A percentile compares a stretch with the other conserved stretches of the same genome.
phyloP scores from a whole-genome alignment of 129 eudicot species.

The Kitagawia praeruptora region DNA sequence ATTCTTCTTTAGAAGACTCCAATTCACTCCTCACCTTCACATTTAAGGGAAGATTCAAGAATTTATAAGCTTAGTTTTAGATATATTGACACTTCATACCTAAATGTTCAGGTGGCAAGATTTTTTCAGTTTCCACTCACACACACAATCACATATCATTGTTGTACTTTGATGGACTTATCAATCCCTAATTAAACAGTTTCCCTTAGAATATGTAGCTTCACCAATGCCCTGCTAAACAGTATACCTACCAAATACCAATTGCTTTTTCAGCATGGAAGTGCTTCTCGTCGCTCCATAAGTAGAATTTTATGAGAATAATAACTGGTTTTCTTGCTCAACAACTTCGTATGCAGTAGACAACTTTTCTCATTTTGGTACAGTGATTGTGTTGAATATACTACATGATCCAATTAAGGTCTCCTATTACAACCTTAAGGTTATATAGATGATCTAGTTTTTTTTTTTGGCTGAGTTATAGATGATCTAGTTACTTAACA shows the following conservation, averaged over 20 bases:
- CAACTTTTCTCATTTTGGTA: not conserved
- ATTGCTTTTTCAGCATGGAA: not conserved
- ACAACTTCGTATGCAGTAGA: not conserved
- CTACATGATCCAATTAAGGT: too few relatives aligned
- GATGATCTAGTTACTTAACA: too few relatives aligned
- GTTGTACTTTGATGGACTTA: not conserved
- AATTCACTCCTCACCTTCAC: constrained; percentile 48
- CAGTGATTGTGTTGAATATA: too few relatives aligned
- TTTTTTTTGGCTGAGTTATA: too few relatives aligned
- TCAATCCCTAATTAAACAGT: not conserved
- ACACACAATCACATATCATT: not conserved
- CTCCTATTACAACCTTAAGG: too few relatives aligned
- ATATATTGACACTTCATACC: not conserved
- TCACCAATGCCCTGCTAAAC: not conserved
- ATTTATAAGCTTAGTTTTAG: not conserved
- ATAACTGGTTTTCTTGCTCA: not conserved
- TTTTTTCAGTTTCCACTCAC: not conserved
- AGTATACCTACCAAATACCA: not conserved
- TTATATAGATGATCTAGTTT: too few relatives aligned
- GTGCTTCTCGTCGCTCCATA: not conserved
- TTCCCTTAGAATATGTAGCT: not conserved
- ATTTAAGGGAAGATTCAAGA: not conserved
- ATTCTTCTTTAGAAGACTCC: constrained; percentile 43
- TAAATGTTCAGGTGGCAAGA: not conserved
- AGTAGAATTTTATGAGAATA: not conserved